Conservation (phyloP, 140 eudicot genomes). For the Senecio squalidus region DNA sequence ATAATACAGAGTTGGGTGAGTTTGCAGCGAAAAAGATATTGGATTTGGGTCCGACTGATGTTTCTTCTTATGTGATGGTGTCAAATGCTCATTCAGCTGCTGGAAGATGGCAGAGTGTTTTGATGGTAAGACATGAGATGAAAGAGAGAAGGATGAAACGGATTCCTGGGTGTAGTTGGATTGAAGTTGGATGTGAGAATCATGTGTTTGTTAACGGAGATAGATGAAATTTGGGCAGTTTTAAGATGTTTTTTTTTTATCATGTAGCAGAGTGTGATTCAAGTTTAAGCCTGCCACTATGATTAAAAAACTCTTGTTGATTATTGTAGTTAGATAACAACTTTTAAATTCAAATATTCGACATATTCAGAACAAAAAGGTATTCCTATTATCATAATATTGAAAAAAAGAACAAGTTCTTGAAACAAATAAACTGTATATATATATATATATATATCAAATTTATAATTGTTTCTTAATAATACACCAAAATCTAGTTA, state of each 20-base stretch:
- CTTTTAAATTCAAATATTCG: no score
- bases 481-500: slow-evolving; percentile 11
- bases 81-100: slow-evolving; percentile 78
- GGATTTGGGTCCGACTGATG: slow-evolving; percentile 69
- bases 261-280: slow-evolving; percentile 31
- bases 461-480: not conserved
- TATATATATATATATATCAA: not conserved
- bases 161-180: slow-evolving; percentile 86
- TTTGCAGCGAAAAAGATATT: slow-evolving; percentile 47
- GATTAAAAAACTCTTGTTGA: not conserved
- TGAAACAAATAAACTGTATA: no score
- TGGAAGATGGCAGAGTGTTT: slow-evolving; percentile 59
- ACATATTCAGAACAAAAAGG: no score
- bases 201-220: slow-evolving; percentile 60
- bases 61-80: slow-evolving; percentile 74
- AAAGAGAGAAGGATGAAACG: slow-evolving; percentile 48
- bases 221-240: slow-evolving; percentile 37
- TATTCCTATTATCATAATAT: no score
- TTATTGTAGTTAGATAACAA: no score
- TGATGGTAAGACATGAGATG: slow-evolving; percentile 45
- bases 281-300: slow-evolving; percentile 1
- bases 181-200: slow-evolving; percentile 46
- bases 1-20: slow-evolving; percentile 52
- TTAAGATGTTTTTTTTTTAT: slow-evolving; percentile 30
- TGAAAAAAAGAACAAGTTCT: not conserved